These are phyloP conservation scores for Eudorina sp. DNA, from an alignment of 139 green algal genomes.

Conservation along the genomic window DNA sequence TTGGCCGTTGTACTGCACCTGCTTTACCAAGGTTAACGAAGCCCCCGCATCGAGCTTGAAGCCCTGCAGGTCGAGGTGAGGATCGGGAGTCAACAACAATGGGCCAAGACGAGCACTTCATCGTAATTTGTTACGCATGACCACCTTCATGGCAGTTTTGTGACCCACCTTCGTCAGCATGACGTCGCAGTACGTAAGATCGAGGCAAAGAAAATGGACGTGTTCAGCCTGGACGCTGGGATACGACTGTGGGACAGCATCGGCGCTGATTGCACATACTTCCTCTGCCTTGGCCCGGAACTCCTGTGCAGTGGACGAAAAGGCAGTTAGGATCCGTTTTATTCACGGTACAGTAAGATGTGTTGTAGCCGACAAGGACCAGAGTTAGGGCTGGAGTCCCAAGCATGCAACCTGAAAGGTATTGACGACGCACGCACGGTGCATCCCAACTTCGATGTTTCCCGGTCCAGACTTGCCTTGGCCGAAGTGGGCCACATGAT, in stretches of 20 bases:
- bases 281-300: constrained; percentile 56
- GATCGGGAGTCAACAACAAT: background rate
- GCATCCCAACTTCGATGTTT: too few relatives aligned
- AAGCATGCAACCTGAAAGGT: too few relatives aligned
- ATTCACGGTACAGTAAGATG: too few relatives aligned
- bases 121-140: background rate
- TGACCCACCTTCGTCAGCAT: constrained; percentile 78
- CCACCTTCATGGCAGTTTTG: background rate
- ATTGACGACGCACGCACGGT: too few relatives aligned
- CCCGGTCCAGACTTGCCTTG: constrained; percentile 45
- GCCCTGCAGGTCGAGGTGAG: constrained; percentile 62
- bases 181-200: constrained; percentile 89
- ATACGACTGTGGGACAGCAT: constrained; percentile 34
- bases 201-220: constrained; percentile 90
- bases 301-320: constrained; percentile 48
- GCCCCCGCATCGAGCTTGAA: constrained; percentile 74
- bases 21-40: constrained; percentile 73
- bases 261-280: constrained; percentile 53
- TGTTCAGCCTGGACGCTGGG: constrained; percentile 39
- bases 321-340: background rate
- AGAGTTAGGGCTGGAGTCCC: too few relatives aligned
- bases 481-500: constrained; percentile 58
- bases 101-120: background rate
- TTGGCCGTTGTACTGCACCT: constrained; percentile 88
- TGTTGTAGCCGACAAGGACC: too few relatives aligned